Base-by-base conservation (phyloP, 2,329 filamentous ascomycete species). In the Fusarium sp. region DNA sequence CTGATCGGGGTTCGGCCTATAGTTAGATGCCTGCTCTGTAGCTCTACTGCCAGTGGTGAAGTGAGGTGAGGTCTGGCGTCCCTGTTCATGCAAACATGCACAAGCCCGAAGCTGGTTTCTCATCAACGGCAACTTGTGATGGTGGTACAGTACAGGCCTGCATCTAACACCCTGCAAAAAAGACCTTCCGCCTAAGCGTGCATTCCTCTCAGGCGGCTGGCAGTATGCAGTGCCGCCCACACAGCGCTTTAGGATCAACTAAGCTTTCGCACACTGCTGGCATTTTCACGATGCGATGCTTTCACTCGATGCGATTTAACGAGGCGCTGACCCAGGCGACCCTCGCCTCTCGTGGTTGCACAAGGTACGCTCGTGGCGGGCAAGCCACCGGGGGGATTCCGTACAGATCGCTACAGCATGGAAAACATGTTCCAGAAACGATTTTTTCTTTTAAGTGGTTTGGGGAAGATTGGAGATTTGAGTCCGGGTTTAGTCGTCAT, bases 251-350 rank as follows among this genome's bases (percentile, higher is more conserved):
- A 30, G 42, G 46, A 51, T 56, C 38, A 46, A 47, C 62, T 51
- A 57, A 58, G 52, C 53, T 57, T 57, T 62, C 38, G 55, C 54
- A 61, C 55, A 60, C 46, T 65, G 59, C 33, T 18, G 13, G 33
- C 33, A 33, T 50, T 38, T 13, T 18, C 38, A 16, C 33, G 20
- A 56, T 52, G 53, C 37, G 41, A 66, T 69, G 55, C 46, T 52
- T 50, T 69, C 41, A 56, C 53, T 58, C 44, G 38, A 51, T 49
- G 62, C 38, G 49, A 60, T 55, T 69, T 64, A 53, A n/a, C n/a
- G 57, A 70, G 67, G 67, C 67, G 66, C 57, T 64, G 34, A 57
- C 53, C 49, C 40, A 55, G 50, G 57, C 57, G 37, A 70, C 53
- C 49, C 53, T 65, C 45, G 57, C 62, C 41, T 63, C 42, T 56